Evolutionary conservation across 768 basidiomycete species (phyloP).

Genomic region (Serendipita sp.): DNA sequence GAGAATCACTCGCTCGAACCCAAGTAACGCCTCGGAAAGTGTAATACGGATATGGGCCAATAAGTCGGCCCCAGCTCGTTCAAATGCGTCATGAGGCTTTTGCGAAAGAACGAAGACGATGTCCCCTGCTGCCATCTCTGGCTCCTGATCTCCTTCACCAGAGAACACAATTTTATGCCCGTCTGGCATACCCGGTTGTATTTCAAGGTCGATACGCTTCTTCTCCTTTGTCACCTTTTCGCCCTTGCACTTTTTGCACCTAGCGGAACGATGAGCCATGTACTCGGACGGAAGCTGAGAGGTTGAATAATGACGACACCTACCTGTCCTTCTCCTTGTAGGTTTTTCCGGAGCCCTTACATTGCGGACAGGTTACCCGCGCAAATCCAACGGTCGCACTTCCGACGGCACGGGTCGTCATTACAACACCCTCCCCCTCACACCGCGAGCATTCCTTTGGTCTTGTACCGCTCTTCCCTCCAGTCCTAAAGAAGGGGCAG

Average conservation of each 20-base stretch:
- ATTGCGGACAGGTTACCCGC: constrained; percentile 20
- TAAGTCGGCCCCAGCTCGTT: constrained; percentile 68
- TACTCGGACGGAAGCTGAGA: not conserved
- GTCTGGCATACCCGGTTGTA: constrained; percentile 77
- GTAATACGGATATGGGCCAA: constrained; percentile 70
- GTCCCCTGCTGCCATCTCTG: constrained; percentile 74
- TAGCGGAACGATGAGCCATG: constrained; percentile 18
- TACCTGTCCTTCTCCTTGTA: constrained; percentile 75
- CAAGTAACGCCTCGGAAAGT: constrained; percentile 83
- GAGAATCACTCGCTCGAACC: constrained; percentile 82
- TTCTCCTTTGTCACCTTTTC: constrained; percentile 71
- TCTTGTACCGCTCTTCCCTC: constrained; percentile 70
- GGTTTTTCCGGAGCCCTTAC: constrained; percentile 28
- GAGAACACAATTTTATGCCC: constrained; percentile 70
- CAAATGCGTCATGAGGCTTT: constrained; percentile 59
- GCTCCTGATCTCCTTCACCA: constrained; percentile 91
- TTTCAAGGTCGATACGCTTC: constrained; percentile 69
- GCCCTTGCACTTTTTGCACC: constrained; percentile 94
- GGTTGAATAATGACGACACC: constrained; percentile 11
- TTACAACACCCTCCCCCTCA: constrained; percentile 35
- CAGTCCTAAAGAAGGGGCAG: too few relatives aligned
- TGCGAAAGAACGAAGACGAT: constrained; percentile 69
- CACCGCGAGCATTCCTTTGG: constrained; percentile 67
- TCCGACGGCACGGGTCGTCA: constrained; percentile 13
- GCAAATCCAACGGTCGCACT: constrained; percentile 20